A percentile compares a stretch with the other conserved stretches of the same genome.
phyloP scores from a whole-genome alignment of 2,329 filamentous ascomycete genomes.

The Colletotrichum truncatum region DNA sequence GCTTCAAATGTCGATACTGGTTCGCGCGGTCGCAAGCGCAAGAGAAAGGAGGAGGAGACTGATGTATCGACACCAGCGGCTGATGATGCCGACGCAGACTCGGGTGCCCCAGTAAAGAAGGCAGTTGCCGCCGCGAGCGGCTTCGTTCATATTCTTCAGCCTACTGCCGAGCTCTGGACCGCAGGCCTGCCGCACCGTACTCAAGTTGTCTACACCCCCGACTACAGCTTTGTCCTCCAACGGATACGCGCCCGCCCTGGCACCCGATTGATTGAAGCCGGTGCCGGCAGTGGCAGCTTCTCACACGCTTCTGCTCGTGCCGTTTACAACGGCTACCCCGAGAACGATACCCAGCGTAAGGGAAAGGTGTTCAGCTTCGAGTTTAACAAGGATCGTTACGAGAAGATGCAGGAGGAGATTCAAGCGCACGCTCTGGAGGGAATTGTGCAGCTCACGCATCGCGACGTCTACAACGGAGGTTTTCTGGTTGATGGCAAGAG shows the following conservation, averaged over 20 bases:
- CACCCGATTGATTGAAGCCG: conserved; percentile 79
- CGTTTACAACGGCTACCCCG: conserved; percentile 77
- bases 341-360: conserved; percentile 49
- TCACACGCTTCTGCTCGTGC: conserved; percentile 81
- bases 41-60: conserved; percentile 56
- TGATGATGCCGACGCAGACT: conserved; percentile 43
- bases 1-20: conserved; percentile 93
- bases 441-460: conserved; percentile 77
- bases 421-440: conserved; percentile 71
- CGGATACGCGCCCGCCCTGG: conserved; percentile 79
- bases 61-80: conserved; percentile 35
- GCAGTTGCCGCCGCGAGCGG: conserved; percentile 68
- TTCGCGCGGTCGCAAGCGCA: conserved; percentile 79
- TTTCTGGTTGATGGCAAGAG: conserved; percentile 71
- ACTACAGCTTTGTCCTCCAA: conserved; percentile 86
- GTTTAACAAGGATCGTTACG: conserved; percentile 77
- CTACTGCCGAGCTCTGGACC: conserved; percentile 86
- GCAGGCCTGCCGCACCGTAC: conserved; percentile 82
- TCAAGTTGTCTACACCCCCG: conserved; percentile 87
- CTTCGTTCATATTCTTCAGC: conserved; percentile 81
- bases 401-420: conserved; percentile 76
- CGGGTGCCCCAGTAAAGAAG: conserved; percentile 51
- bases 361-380: conserved; percentile 87
- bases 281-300: conserved; percentile 84
- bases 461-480: conserved; percentile 81